Percentiles rank a stretch among this genome's conserved stretches.
phyloP scores from a whole-genome alignment of 495 filamentous ascomycete species.

The Aspergillus nanangensis region DNA sequence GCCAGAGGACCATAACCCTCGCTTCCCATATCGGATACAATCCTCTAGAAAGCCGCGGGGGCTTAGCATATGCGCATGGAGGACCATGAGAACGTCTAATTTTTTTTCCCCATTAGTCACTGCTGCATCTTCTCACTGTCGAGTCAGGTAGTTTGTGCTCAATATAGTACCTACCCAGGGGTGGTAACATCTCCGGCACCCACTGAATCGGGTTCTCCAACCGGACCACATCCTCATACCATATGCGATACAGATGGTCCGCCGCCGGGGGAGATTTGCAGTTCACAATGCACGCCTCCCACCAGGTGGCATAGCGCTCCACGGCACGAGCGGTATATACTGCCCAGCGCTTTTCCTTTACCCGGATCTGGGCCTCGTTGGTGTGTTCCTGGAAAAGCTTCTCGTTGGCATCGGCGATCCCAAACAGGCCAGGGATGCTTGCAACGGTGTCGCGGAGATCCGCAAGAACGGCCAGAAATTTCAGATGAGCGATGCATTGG shows the following conservation, averaged over 20 bases:
- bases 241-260: too few relatives aligned
- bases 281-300: too few relatives aligned
- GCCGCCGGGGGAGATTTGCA: too few relatives aligned
- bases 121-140: background rate
- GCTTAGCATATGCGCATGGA: constrained; percentile 82
- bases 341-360: constrained; percentile 77
- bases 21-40: constrained; percentile 56
- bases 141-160: too few relatives aligned
- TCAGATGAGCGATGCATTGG: constrained; percentile 69
- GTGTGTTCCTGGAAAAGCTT: constrained; percentile 10
- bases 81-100: constrained; percentile 61
- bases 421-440: constrained; percentile 63
- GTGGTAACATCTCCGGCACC: constrained; percentile 18
- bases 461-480: constrained; percentile 67
- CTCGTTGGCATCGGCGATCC: constrained; percentile 50
- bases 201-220: constrained; percentile 8
- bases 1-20: constrained; percentile 56
- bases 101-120: too few relatives aligned
- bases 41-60: constrained; percentile 75
- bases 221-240: constrained; percentile 15
- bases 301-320: constrained; percentile 71
- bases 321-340: constrained; percentile 70
- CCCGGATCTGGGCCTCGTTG: constrained; percentile 21
- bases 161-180: constrained; percentile 25
- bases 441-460: constrained; percentile 61